phyloP scores from a whole-genome alignment of 345 rosid species.

The Aquilaria yunnanensis region DNA sequence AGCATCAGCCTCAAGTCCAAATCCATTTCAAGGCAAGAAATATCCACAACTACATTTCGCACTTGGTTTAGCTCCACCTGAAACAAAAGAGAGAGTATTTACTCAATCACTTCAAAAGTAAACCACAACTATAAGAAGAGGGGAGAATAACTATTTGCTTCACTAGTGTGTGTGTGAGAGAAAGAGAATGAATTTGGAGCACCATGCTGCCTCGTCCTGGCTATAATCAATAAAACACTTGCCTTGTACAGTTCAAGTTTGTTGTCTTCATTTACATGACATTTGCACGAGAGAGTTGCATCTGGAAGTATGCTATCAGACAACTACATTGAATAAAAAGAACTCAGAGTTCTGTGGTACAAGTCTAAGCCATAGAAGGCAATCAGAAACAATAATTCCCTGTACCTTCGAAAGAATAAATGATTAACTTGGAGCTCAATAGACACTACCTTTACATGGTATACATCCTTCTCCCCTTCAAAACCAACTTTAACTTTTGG shows the following conservation, averaged over 20 bases:
- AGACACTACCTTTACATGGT: conserved; percentile 43
- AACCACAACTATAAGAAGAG: background rate
- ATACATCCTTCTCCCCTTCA: conserved; percentile 38
- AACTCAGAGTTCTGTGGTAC: background rate
- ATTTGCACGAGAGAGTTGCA: conserved; percentile 47
- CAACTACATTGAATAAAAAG: conserved; percentile 28
- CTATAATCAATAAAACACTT: conserved; percentile 20
- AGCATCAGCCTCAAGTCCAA: conserved; percentile 65
- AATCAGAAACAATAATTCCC: conserved; percentile 6
- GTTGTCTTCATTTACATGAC: conserved; percentile 33
- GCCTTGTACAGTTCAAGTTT: conserved; percentile 49
- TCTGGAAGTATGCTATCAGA: conserved; percentile 24
- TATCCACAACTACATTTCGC: conserved; percentile 49
- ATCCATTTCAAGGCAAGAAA: conserved; percentile 54
- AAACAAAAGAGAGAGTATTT: conserved; percentile 10
- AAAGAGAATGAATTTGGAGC: background rate
- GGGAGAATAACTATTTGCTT: background rate
- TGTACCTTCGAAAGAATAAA: background rate
- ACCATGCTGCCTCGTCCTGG: background rate
- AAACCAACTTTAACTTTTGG: conserved; percentile 31
- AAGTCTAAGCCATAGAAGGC: too few relatives aligned
- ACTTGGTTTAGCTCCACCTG: conserved; percentile 41
- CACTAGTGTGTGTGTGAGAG: background rate
- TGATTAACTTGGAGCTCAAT: background rate
- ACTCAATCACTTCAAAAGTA: background rate